These are phyloP conservation scores for Kluyveromyces sp. DNA, from an alignment of 1,139 yeast species.

Conservation along the genomic window DNA sequence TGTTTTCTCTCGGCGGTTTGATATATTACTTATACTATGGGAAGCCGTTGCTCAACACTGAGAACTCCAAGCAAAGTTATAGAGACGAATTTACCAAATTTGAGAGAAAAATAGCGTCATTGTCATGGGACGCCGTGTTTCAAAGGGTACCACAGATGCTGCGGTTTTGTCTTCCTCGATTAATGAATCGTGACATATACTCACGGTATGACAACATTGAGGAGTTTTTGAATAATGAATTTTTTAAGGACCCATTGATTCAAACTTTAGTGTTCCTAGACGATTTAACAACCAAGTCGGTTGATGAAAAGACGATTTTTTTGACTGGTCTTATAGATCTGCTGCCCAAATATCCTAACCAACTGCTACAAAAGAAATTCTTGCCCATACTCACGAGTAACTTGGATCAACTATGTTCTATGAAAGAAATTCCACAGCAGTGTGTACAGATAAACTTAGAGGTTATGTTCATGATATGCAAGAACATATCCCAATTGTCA, in stretches of 20 bases:
- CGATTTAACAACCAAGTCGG: constrained; percentile 69
- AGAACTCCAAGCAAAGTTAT: constrained; percentile 43
- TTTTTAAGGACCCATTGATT: constrained; percentile 65
- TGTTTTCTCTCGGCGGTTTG: constrained; percentile 75
- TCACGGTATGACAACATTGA: constrained; percentile 30
- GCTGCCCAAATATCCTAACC: constrained; percentile 62
- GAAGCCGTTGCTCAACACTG: constrained; percentile 39
- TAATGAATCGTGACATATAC: constrained; percentile 35
- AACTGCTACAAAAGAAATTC: constrained; percentile 63
- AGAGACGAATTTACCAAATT: constrained; percentile 40
- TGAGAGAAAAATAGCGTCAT: constrained; percentile 39
- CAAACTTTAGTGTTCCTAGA: constrained; percentile 79
- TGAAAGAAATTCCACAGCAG: constrained; percentile 34
- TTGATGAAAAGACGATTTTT: constrained; percentile 62
- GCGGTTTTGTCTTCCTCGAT: constrained; percentile 33
- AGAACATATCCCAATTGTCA: constrained; percentile 62
- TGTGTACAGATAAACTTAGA: constrained; percentile 50
- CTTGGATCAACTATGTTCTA: constrained; percentile 26
- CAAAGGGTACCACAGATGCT: constrained; percentile 42
- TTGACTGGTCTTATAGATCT: constrained; percentile 56
- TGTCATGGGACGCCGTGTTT: constrained; percentile 43
- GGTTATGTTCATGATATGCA: constrained; percentile 59
- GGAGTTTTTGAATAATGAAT: constrained; percentile 28
- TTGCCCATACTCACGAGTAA: constrained; percentile 60
- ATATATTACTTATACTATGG: constrained; percentile 60